These are phyloP conservation scores for Fusarium sambucinum DNA, from an alignment of 2,329 filamentous ascomycete species.

Conservation along the genomic window DNA sequence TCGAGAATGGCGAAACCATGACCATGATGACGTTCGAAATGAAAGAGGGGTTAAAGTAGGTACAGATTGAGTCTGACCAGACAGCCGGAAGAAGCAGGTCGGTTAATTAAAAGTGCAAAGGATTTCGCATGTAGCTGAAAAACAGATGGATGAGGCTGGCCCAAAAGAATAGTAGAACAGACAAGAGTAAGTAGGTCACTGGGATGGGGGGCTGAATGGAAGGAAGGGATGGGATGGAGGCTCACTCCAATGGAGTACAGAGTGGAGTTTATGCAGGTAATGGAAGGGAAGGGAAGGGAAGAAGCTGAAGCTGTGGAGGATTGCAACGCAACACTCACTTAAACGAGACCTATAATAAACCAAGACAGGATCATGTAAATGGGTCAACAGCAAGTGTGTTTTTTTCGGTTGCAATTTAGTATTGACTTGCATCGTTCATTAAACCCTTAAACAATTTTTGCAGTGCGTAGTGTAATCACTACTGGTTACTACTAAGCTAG, in stretches of 20 bases:
- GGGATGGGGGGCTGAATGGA: conserved; percentile 7
- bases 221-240: conserved; percentile 14
- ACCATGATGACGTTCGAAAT: conserved; percentile 16
- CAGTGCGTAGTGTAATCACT: conserved; percentile 13
- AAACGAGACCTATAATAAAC: background rate
- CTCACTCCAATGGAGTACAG: conserved; percentile 36
- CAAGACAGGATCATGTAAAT: background rate
- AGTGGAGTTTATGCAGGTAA: conserved; percentile 43
- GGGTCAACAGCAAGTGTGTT: background rate
- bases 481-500: conserved; percentile 3
- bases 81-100: conserved; percentile 24
- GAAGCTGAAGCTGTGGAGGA: conserved; percentile 8
- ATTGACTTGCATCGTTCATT: background rate
- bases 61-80: conserved; percentile 6
- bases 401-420: background rate
- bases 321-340: background rate
- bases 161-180: background rate
- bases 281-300: conserved; percentile 8
- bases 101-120: conserved; percentile 6
- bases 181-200: background rate
- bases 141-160: conserved; percentile 8
- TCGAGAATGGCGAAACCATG: conserved; percentile 26
- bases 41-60: conserved; percentile 13
- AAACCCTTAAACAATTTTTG: conserved; percentile 9
- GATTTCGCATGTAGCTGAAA: conserved; percentile 15